phyloP scores from a whole-genome alignment of 164 flowering plant genomes.

The Berberis thunbergii region DNA sequence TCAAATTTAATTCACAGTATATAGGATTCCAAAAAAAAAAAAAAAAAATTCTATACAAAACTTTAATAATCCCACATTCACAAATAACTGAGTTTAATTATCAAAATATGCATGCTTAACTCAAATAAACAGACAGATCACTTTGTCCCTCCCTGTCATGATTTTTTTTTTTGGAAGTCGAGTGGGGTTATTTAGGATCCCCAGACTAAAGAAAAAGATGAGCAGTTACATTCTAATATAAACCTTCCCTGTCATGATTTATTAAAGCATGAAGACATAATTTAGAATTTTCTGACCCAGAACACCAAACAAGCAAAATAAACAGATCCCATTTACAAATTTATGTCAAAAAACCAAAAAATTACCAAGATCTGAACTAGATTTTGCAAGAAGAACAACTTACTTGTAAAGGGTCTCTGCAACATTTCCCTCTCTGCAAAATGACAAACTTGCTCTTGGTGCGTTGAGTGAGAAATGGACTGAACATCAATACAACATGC shows the following conservation, averaged over 20 bases:
- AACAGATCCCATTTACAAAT: background rate
- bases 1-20: background rate
- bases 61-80: too few relatives aligned
- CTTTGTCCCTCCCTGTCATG: too few relatives aligned
- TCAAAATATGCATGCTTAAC: too few relatives aligned
- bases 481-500: conserved; percentile 72
- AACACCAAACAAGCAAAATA: background rate
- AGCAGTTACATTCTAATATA: too few relatives aligned
- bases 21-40: background rate
- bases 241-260: too few relatives aligned
- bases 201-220: too few relatives aligned
- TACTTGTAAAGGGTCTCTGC: conserved; percentile 94
- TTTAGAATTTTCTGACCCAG: background rate
- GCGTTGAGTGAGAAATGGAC: conserved; percentile 88
- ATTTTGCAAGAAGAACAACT: conserved; percentile 28
- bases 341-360: background rate
- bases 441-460: conserved; percentile 98
- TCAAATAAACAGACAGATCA: too few relatives aligned
- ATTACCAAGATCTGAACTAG: background rate
- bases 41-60: too few relatives aligned
- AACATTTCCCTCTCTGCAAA: conserved; percentile 66
- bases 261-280: too few relatives aligned
- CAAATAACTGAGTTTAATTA: too few relatives aligned
- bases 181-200: too few relatives aligned
- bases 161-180: too few relatives aligned